Percentiles rank a stretch among this genome's conserved stretches.
Evolutionary conservation across 371 early-diverging fungal species (phyloP).

Genomic region (Mortierella sp.): DNA sequence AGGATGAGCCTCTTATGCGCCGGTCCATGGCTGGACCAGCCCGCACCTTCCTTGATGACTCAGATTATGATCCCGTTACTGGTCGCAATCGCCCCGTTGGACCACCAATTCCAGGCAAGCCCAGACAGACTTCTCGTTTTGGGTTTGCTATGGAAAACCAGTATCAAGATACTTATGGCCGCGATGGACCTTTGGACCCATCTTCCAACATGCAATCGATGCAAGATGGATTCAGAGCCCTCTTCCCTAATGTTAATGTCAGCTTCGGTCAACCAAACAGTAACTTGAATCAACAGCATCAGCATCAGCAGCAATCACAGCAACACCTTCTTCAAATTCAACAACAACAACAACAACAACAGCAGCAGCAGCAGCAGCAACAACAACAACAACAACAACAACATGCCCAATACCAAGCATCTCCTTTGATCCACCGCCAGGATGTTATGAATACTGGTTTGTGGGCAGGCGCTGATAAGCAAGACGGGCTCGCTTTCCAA

Average conservation of each 20-base stretch:
- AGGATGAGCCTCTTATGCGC: slow-evolving; percentile 48
- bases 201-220: slow-evolving; percentile 58
- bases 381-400: slow-evolving; percentile 40
- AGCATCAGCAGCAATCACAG: slow-evolving; percentile 29
- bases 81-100: slow-evolving; percentile 37
- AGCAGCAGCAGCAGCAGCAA: slow-evolving; percentile 31
- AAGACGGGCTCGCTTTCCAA: slow-evolving; percentile 24
- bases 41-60: slow-evolving; percentile 32
- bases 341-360: slow-evolving; percentile 47
- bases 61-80: slow-evolving; percentile 31
- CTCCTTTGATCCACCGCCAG: slow-evolving; percentile 46
- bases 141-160: slow-evolving; percentile 56
- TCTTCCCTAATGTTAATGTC: slow-evolving; percentile 80
- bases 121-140: slow-evolving; percentile 58
- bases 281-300: slow-evolving; percentile 17
- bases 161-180: slow-evolving; percentile 21
- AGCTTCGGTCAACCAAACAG: slow-evolving; percentile 65
- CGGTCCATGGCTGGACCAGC: slow-evolving; percentile 31
- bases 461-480: slow-evolving; percentile 34
- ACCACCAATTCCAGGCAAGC: slow-evolving; percentile 52
- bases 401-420: slow-evolving; percentile 25
- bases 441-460: slow-evolving; percentile 16
- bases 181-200: slow-evolving; percentile 32
- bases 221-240: slow-evolving; percentile 73
- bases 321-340: slow-evolving; percentile 38